A percentile compares a stretch with the other conserved stretches of the same genome.
phyloP scores from a whole-genome alignment of 805 yeast genomes.

The Blastobotrys muscicola region DNA sequence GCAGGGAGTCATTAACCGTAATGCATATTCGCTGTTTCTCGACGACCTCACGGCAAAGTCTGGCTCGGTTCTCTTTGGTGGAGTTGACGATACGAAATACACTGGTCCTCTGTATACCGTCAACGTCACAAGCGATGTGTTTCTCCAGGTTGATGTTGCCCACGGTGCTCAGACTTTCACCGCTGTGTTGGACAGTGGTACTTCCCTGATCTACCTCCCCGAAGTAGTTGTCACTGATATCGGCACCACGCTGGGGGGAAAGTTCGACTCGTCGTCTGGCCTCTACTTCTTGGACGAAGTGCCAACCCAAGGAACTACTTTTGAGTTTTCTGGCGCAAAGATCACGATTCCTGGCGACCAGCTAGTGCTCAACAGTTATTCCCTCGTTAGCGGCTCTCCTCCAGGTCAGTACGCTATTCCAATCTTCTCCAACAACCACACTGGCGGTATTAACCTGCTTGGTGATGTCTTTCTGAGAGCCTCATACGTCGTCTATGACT shows the following conservation, averaged over 20 bases:
- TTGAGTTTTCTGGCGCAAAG: constrained; percentile 20
- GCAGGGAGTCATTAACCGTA: constrained; percentile 31
- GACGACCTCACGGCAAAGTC: constrained; percentile 20
- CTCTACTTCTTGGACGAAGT: constrained; percentile 16
- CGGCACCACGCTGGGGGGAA: neutral
- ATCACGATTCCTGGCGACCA: constrained; percentile 18
- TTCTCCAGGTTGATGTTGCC: constrained; percentile 21
- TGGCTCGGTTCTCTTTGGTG: constrained; percentile 11
- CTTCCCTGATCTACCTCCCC: constrained; percentile 41
- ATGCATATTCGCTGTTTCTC: constrained; percentile 37
- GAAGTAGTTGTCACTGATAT: constrained; percentile 1
- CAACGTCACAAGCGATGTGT: constrained; percentile 30
- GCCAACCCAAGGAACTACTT: constrained; percentile 6
- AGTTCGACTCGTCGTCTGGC: constrained; percentile 10
- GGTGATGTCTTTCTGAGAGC: constrained; percentile 56
- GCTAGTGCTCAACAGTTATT: constrained; percentile 10
- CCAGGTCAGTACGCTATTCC: constrained; percentile 9
- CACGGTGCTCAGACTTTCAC: constrained; percentile 1
- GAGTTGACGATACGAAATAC: constrained; percentile 11
- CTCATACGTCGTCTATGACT: constrained; percentile 59
- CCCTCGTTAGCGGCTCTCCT: constrained; percentile 7
- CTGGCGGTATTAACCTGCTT: constrained; percentile 22
- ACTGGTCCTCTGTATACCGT: constrained; percentile 17
- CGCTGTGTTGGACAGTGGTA: constrained; percentile 41
- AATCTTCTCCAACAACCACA: neutral